Percentiles rank a stretch among this genome's conserved stretches.
Evolutionary conservation across 2,329 filamentous ascomycete species (phyloP).

Genomic region (Falciphora oryzae): DNA sequence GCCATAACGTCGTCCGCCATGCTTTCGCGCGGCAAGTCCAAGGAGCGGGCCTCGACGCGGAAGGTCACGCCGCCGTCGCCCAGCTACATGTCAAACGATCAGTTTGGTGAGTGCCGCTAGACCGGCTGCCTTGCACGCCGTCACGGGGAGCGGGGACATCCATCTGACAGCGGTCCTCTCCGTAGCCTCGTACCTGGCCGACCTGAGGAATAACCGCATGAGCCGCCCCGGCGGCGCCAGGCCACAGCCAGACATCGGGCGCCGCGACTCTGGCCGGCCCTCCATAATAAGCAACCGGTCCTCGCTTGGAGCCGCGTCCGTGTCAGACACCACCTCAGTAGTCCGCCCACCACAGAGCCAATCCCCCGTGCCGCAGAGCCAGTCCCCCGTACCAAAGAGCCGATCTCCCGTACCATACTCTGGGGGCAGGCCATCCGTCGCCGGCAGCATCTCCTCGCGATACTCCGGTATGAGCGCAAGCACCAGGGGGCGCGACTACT

Average conservation of each 20-base stretch:
- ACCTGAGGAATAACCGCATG: constrained; percentile 62
- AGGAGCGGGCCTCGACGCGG: constrained; percentile 32
- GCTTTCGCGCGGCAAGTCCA: constrained; percentile 27
- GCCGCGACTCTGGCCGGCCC: constrained; percentile 27
- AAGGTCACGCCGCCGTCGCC: constrained; percentile 57
- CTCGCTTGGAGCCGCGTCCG: constrained; percentile 23
- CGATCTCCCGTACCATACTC: constrained; percentile 3
- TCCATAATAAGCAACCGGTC: constrained; percentile 23
- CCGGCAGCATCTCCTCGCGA: constrained; percentile 43
- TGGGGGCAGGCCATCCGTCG: constrained; percentile 33
- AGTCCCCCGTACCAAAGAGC: constrained; percentile 18
- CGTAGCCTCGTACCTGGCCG: constrained; percentile 62
- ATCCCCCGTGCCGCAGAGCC: constrained; percentile 15
- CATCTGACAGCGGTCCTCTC: neutral
- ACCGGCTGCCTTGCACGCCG: neutral
- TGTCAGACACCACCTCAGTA: constrained; percentile 22
- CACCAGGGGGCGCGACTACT: constrained; percentile 45
- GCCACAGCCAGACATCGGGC: constrained; percentile 44
- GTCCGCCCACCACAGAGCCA: constrained; percentile 21
- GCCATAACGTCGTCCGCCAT: constrained; percentile 17
- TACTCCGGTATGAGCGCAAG: constrained; percentile 37
- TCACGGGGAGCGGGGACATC: neutral
- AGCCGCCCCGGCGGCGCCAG: constrained; percentile 66
- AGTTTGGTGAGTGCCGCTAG: constrained; percentile 49
- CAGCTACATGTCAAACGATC: constrained; percentile 60